Evolutionary conservation across 1,139 yeast species (phyloP).

Genomic region (Yamadazyma dushanensis): DNA sequence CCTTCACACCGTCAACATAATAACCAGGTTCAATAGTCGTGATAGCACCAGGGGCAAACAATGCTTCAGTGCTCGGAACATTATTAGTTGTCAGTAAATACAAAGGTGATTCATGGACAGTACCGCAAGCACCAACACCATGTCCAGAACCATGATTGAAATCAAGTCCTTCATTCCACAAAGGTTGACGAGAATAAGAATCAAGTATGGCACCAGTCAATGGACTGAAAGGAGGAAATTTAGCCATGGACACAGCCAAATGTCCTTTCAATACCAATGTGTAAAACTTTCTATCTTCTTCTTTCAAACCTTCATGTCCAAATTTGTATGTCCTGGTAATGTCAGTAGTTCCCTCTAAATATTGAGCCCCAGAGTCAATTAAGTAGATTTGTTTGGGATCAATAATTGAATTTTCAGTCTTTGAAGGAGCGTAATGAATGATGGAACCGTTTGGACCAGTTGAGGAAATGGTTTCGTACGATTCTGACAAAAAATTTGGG

Average conservation of each 20-base stretch:
- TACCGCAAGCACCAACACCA: constrained; percentile 58
- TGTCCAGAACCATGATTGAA: constrained; percentile 64
- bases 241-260: constrained; percentile 53
- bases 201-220: constrained; percentile 50
- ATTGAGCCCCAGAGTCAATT: constrained; percentile 58
- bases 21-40: constrained; percentile 60
- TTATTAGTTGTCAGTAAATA: constrained; percentile 42
- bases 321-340: constrained; percentile 55
- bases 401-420: constrained; percentile 36
- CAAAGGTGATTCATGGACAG: constrained; percentile 58
- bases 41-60: constrained; percentile 48
- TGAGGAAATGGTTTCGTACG: constrained; percentile 56
- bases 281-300: constrained; percentile 38
- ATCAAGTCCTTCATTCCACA: constrained; percentile 54
- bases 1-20: constrained; percentile 51
- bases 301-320: constrained; percentile 25
- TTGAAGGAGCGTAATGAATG: constrained; percentile 56
- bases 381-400: constrained; percentile 45
- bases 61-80: constrained; percentile 32
- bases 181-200: constrained; percentile 49
- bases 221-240: constrained; percentile 41
- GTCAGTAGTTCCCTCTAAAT: constrained; percentile 60
- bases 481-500: constrained; percentile 51
- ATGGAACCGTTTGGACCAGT: constrained; percentile 56
- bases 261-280: constrained; percentile 58